Evolutionary conservation across 805 yeast genomes (phyloP).

Genomic region (Metschnikowia anglica): DNA sequence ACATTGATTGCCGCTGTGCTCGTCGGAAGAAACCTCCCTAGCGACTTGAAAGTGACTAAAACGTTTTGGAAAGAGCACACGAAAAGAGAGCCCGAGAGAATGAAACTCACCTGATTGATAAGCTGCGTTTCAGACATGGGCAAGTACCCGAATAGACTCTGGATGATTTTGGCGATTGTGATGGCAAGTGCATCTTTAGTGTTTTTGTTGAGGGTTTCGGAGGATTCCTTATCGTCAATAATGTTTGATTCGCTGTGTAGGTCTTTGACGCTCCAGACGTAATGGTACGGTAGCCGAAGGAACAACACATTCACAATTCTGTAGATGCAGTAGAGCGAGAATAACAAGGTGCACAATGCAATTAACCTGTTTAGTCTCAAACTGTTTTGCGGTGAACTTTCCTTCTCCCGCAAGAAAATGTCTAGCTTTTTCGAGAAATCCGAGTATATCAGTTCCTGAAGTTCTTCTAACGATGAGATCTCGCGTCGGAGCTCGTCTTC

Average conservation of each 20-base stretch:
- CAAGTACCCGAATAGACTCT: conserved; percentile 25
- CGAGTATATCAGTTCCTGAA: conserved; percentile 30
- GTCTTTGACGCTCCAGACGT: conserved; percentile 12
- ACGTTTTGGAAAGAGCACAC: conserved; percentile 66
- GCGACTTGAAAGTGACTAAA: conserved; percentile 55
- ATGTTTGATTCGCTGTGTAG: conserved; percentile 13
- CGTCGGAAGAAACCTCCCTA: conserved; percentile 35
- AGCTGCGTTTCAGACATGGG: conserved; percentile 40
- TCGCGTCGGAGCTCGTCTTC: conserved; percentile 40
- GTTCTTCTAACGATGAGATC: conserved; percentile 34
- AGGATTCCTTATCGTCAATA: conserved; percentile 12
- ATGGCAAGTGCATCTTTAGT: conserved; percentile 49
- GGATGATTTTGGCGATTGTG: conserved; percentile 44
- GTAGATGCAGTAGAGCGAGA: conserved; percentile 51
- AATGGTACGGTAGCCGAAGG: conserved; percentile 39
- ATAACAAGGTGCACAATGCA: conserved; percentile 24
- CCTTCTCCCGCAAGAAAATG: conserved; percentile 4
- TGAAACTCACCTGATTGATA: conserved; percentile 47
- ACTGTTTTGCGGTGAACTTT: background rate
- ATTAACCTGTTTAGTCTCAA: conserved; percentile 2
- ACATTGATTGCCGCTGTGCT: conserved; percentile 17
- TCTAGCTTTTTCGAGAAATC: conserved; percentile 28
- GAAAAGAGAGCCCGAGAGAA: conserved; percentile 59
- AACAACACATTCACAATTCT: conserved; percentile 44
- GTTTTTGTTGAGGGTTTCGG: conserved; percentile 15